phyloP scores from a whole-genome alignment of 306 rosid genomes.

The Quercus dentata region DNA sequence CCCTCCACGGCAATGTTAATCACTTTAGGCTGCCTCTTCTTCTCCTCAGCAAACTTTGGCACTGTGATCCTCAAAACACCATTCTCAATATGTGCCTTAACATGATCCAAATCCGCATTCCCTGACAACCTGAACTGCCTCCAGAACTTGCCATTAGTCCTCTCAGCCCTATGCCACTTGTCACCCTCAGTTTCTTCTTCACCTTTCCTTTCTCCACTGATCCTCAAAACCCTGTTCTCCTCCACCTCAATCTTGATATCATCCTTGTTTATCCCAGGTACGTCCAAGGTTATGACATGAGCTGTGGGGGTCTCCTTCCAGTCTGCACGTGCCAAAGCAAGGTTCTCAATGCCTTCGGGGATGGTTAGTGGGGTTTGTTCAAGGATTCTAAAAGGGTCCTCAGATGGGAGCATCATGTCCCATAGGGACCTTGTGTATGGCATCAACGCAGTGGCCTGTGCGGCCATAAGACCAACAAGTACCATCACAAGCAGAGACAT shows the following conservation, averaged over 20 bases:
- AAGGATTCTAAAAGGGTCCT: slow-evolving; percentile 45
- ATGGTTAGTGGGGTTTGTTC: slow-evolving; percentile 33
- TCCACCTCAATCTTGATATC: slow-evolving; percentile 41
- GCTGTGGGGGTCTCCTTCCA: slow-evolving; percentile 36
- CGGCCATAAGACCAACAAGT: not conserved
- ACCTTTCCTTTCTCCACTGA: slow-evolving; percentile 36
- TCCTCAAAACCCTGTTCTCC: slow-evolving; percentile 41
- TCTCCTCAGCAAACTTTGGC: slow-evolving; percentile 33
- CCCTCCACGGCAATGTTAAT: slow-evolving; percentile 17
- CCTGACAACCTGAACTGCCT: slow-evolving; percentile 38
- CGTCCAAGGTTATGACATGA: slow-evolving; percentile 32
- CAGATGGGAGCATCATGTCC: slow-evolving; percentile 35
- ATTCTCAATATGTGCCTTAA: slow-evolving; percentile 32
- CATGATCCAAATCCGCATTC: slow-evolving; percentile 37
- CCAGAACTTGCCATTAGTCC: slow-evolving; percentile 39
- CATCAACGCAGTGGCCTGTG: slow-evolving; percentile 17
- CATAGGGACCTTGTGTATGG: slow-evolving; percentile 34
- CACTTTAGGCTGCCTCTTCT: slow-evolving; percentile 28
- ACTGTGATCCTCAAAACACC: slow-evolving; percentile 34
- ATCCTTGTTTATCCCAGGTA: slow-evolving; percentile 39
- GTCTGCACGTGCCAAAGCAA: slow-evolving; percentile 44
- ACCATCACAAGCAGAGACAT: not conserved
- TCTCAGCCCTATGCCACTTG: slow-evolving; percentile 42
- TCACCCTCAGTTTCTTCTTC: slow-evolving; percentile 23
- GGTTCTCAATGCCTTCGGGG: slow-evolving; percentile 13